Evolutionary conservation across 2,329 filamentous ascomycete species (phyloP), one percentile per base, ranked within the genome.

Genomic region (Akanthomyces muscarius): DNA sequence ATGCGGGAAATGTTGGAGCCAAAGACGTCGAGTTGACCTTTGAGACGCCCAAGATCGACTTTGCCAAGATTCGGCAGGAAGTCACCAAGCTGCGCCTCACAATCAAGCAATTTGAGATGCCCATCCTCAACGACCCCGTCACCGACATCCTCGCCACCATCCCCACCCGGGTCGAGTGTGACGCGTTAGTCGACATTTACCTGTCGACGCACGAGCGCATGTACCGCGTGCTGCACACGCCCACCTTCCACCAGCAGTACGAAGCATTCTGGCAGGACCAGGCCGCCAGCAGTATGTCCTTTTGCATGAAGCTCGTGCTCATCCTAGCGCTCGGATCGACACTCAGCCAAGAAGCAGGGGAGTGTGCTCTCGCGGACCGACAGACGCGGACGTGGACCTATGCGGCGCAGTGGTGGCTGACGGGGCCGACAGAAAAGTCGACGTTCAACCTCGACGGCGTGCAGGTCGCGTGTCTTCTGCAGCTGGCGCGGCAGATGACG

Each of bases 371-470:
- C 38, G 23, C 33, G 1, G 33, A 45, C 13, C 38, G 52, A 18
- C 61, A 57, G 33, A 28, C 23, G 3, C 23, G 47, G 47, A 52
- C 33, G 7, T 63, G 61, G 61, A 51, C 50, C 2, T 57, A 57
- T 45, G 61, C 61, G n/a, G 52, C 53, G 28, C 53, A 63, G 38
- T 63, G 61, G 61, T 58, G 61, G 53, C 47, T 63, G n/a, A 58
- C 44, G 14, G 53, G 53, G 4, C 61, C 54, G 30, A 36, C 36
- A 1, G 53, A 53, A 21, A 63, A 58, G 36, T 23, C 38, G 5
- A 51, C 61, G 6, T 57, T 51, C 38, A 53, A 30, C 23, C 53
- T 63, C 13, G 54, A 63, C 10, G 52, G 47, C 8, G n/a, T 63
- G 16, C 61, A 63, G 42, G 33, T 63, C 1, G 61, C 61, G 5